phyloP scores from a whole-genome alignment of 2,329 filamentous ascomycete species.

The Pestalotiopsis sp. region DNA sequence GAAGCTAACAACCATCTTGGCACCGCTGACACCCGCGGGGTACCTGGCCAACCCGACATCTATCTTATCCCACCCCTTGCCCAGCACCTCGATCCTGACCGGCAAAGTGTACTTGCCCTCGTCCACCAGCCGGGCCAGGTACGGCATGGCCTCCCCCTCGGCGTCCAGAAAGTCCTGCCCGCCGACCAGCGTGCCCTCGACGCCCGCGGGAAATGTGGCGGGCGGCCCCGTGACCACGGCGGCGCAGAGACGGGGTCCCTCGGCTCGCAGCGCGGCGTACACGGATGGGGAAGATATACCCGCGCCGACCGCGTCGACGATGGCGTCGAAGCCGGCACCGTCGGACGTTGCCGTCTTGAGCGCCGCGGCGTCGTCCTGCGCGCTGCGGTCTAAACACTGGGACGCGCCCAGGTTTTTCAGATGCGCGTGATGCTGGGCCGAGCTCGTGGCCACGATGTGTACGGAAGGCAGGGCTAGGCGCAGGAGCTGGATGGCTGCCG shows the following conservation, averaged over 20 bases:
- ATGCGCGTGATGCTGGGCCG: slow-evolving; percentile 23
- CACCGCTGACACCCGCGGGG: slow-evolving; percentile 13
- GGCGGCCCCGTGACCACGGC: slow-evolving; percentile 30
- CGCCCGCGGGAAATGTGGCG: slow-evolving; percentile 26
- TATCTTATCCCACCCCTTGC: slow-evolving; percentile 25
- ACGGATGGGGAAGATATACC: slow-evolving; percentile 25
- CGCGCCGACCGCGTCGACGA: slow-evolving; percentile 35
- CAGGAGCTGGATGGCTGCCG: slow-evolving; percentile 36
- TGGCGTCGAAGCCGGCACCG: slow-evolving; percentile 33
- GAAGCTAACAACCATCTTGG: slow-evolving; percentile 17
- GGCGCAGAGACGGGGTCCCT: slow-evolving; percentile 31
- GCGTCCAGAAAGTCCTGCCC: slow-evolving; percentile 19
- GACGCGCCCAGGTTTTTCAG: slow-evolving; percentile 25
- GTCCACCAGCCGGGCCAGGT: slow-evolving; percentile 22
- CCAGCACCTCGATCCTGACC: slow-evolving; percentile 23
- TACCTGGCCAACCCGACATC: slow-evolving; percentile 24
- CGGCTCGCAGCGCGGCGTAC: slow-evolving; percentile 25
- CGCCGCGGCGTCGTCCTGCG: slow-evolving; percentile 17
- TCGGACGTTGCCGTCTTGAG: slow-evolving; percentile 24
- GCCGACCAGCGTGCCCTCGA: slow-evolving; percentile 24
- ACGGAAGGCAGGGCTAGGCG: slow-evolving; percentile 31
- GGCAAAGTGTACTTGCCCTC: slow-evolving; percentile 27
- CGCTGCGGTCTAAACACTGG: slow-evolving; percentile 19
- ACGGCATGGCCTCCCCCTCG: slow-evolving; percentile 7
- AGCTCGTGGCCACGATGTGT: slow-evolving; percentile 36